Conservation (phyloP, 805 yeast genomes). For the Pichia sporocuriosa region DNA sequence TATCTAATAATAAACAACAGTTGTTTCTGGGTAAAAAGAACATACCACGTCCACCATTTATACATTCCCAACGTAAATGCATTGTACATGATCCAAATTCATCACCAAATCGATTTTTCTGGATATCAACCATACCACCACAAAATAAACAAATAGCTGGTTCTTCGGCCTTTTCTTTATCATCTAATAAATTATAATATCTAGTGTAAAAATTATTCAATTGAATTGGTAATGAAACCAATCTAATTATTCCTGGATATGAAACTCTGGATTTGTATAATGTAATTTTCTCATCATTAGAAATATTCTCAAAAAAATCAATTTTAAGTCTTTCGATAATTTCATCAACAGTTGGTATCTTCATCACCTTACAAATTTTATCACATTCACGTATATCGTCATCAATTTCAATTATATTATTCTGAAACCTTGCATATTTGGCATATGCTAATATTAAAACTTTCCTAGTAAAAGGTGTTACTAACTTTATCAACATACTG, state of each 20-base stretch:
- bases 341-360: constrained; percentile 35
- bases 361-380: constrained; percentile 43
- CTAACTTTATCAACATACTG: constrained; percentile 47
- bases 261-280: constrained; percentile 30
- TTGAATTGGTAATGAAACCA: constrained; percentile 59
- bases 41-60: constrained; percentile 56
- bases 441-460: constrained; percentile 46
- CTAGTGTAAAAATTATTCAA: constrained; percentile 64
- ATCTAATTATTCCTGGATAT: constrained; percentile 59
- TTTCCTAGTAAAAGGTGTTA: constrained; percentile 61
- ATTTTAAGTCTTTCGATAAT: constrained; percentile 17
- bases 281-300: constrained; percentile 8
- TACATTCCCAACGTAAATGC: constrained; percentile 59
- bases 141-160: constrained; percentile 88
- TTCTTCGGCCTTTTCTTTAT: constrained; percentile 40
- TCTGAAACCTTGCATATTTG: constrained; percentile 10
- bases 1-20: constrained; percentile 54
- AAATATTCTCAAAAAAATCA: constrained; percentile 12
- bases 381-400: constrained; percentile 42
- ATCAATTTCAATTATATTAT: constrained; percentile 6
- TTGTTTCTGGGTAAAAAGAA: constrained; percentile 68
- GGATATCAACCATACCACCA: constrained; percentile 62
- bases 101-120: constrained; percentile 48
- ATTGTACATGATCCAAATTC: constrained; percentile 71
- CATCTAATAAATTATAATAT: constrained; percentile 40